phyloP scores from a whole-genome alignment of 1,139 yeast genomes.

The Yamadazyma spencermartinsiae region DNA sequence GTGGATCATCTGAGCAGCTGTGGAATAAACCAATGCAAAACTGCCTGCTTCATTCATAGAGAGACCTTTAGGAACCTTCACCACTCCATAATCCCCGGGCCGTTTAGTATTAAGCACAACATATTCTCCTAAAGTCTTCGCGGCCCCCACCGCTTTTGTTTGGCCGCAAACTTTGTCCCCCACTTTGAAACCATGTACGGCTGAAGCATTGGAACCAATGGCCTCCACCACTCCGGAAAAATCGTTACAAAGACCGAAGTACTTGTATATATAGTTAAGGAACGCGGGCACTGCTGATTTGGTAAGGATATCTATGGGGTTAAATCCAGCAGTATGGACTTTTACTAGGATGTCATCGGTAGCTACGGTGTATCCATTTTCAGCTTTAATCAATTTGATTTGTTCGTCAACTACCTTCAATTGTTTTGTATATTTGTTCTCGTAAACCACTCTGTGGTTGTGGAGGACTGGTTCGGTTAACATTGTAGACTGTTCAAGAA shows the following conservation, averaged over 20 bases:
- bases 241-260: conserved; percentile 63
- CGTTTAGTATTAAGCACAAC: conserved; percentile 40
- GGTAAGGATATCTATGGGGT: conserved; percentile 66
- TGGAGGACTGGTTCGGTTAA: conserved; percentile 2
- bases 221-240: conserved; percentile 63
- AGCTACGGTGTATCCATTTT: conserved; percentile 33
- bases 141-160: conserved; percentile 48
- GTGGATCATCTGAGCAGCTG: conserved; percentile 51
- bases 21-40: conserved; percentile 56
- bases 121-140: conserved; percentile 29
- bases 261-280: conserved; percentile 12
- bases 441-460: conserved; percentile 7
- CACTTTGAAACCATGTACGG: conserved; percentile 33
- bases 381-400: conserved; percentile 13
- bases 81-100: conserved; percentile 29
- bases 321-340: conserved; percentile 58
- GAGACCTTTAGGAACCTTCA: conserved; percentile 49
- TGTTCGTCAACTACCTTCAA: conserved; percentile 5
- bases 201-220: conserved; percentile 49
- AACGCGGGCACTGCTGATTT: conserved; percentile 34
- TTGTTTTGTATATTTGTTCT: conserved; percentile 5
- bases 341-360: conserved; percentile 52
- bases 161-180: conserved; percentile 74
- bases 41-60: conserved; percentile 58
- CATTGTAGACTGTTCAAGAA: conserved; percentile 8